Conservation (phyloP, 176 grass and related monocot genomes). For the Chloris gayana region DNA sequence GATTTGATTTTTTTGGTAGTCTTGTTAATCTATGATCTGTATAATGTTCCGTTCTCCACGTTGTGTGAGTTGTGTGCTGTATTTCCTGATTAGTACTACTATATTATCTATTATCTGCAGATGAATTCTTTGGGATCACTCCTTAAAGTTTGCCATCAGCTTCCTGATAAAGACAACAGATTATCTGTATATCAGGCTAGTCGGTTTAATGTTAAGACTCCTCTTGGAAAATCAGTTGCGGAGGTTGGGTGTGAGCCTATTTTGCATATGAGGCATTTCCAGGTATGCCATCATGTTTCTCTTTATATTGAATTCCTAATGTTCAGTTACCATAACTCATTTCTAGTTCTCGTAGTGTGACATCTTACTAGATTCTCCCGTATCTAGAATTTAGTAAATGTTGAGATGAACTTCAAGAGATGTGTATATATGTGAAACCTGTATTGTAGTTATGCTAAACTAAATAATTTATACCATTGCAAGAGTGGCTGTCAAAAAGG, state of each 20-base stretch:
- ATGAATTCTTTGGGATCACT: slow-evolving; percentile 88
- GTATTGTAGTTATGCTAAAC: not conserved
- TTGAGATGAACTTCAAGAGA: not conserved
- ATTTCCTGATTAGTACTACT: slow-evolving; percentile 18
- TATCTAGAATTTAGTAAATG: not conserved
- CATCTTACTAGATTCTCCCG: not conserved
- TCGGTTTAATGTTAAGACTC: slow-evolving; percentile 76
- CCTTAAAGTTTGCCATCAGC: slow-evolving; percentile 74
- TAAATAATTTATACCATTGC: not conserved
- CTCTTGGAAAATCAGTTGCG: slow-evolving; percentile 84
- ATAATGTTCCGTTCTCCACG: not conserved
- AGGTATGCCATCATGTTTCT: slow-evolving; percentile 56
- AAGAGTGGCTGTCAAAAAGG: not conserved
- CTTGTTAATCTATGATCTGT: not conserved
- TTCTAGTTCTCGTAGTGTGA: slow-evolving; percentile 23
- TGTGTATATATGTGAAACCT: slow-evolving; percentile 16
- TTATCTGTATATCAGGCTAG: slow-evolving; percentile 69
- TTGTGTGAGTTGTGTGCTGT: slow-evolving; percentile 6
- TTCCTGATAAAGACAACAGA: slow-evolving; percentile 66
- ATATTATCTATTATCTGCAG: slow-evolving; percentile 57
- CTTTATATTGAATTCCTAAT: slow-evolving; percentile 19
- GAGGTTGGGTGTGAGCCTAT: slow-evolving; percentile 95
- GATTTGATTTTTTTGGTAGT: not conserved
- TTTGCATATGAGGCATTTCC: slow-evolving; percentile 97
- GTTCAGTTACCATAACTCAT: not conserved